Evolutionary conservation across 805 yeast genomes (phyloP).

Genomic region (Kluyveromyces wickerhamii): DNA sequence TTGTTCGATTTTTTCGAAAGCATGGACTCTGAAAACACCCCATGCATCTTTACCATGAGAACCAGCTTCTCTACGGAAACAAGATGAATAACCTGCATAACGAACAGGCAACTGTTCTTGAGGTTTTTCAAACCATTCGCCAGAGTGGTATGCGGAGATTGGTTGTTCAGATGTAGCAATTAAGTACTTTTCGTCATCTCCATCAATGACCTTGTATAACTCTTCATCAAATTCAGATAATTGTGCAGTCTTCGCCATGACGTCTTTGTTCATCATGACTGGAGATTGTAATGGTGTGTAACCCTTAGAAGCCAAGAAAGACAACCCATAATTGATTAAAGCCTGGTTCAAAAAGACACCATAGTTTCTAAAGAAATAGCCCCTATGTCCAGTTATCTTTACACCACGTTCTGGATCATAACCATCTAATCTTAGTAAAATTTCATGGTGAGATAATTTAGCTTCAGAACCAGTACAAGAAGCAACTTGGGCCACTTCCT

Average conservation of each 20-base stretch:
- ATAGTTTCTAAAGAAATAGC: slow-evolving; percentile 87
- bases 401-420: slow-evolving; percentile 99
- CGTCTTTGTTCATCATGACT: slow-evolving; percentile 99
- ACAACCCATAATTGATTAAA: slow-evolving; percentile 89
- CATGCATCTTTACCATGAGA: slow-evolving; percentile 99
- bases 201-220: slow-evolving; percentile 92
- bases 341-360: slow-evolving; percentile 99
- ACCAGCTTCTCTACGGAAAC: slow-evolving; percentile 99
- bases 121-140: slow-evolving; percentile 98
- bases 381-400: slow-evolving; percentile 96
- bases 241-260: slow-evolving; percentile 99
- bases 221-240: slow-evolving; percentile 97
- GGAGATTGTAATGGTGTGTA: slow-evolving; percentile 95
- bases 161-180: slow-evolving; percentile 99
- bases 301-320: slow-evolving; percentile 67
- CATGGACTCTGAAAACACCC: slow-evolving; percentile 99
- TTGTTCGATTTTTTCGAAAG: slow-evolving; percentile 97
- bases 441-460: slow-evolving; percentile 87
- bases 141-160: slow-evolving; percentile 92
- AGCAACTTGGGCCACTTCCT: slow-evolving; percentile 54
- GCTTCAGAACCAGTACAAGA: slow-evolving; percentile 74
- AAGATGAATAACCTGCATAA: slow-evolving; percentile 96
- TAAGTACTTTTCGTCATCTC: slow-evolving; percentile 94
- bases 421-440: slow-evolving; percentile 88
- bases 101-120: slow-evolving; percentile 92